Conservation (phyloP, 2,329 filamentous ascomycete genomes). For the Cryphonectria japonica region DNA sequence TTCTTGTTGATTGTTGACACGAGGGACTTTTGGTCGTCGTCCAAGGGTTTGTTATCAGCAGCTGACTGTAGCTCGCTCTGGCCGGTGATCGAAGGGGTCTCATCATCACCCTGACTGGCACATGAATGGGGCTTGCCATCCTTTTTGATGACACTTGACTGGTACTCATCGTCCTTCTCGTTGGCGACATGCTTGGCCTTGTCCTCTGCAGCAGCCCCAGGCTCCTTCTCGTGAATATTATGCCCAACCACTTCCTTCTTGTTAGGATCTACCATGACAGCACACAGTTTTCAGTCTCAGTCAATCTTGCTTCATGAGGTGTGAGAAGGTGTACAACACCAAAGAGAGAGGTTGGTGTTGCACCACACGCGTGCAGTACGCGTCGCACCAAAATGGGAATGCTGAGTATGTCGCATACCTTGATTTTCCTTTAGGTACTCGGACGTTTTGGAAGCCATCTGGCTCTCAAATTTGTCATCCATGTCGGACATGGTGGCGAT, state of each 20-base stretch:
- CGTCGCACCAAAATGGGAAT: background rate
- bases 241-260: background rate
- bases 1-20: background rate
- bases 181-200: background rate
- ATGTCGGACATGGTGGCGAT: background rate
- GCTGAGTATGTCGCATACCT: background rate
- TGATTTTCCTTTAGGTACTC: background rate
- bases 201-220: background rate
- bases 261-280: background rate
- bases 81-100: background rate
- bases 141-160: background rate
- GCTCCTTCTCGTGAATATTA: background rate
- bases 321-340: background rate
- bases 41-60: background rate
- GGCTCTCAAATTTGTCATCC: background rate
- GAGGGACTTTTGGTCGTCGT: background rate
- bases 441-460: background rate
- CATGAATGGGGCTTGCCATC: background rate
- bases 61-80: background rate
- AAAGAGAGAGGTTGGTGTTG: background rate
- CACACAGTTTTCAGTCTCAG: background rate
- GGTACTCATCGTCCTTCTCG: background rate
- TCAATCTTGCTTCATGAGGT: background rate
- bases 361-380: background rate
- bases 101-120: background rate